Base-by-base conservation (phyloP, 2,329 filamentous ascomycete species). In the Ceratocystis smalleyi region DNA sequence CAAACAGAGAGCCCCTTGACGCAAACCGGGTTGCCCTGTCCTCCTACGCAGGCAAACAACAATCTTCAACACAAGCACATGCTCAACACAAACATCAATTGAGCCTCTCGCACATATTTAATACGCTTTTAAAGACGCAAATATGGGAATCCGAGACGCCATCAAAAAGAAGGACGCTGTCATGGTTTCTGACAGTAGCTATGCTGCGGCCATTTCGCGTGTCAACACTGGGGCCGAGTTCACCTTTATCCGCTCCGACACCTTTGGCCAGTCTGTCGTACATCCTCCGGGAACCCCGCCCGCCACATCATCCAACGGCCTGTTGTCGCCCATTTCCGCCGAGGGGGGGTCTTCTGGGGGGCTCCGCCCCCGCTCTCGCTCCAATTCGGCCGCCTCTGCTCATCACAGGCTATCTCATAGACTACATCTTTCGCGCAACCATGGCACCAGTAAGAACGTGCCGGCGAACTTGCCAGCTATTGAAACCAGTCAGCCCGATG, bases 201-300 rank as follows among this genome's bases (percentile, higher is more conserved):
- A 71, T 67, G 73, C 75, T 67, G 70, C 74, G 67, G 73, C 75
- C 22, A 70, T 74, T 62, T 69, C 73, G 55, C 72, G 70, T 64
- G 72, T 77, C 49, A 71, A 67, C 65, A 59, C 72, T 62, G 72
- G 78, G 1, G 85, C 87, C 65, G 84, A 88, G 69, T 90, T 96
- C 76, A 89, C 81, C 68, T 90, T 96, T 76, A 81, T 94, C 71
- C 86, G 91, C 67, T 87, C 89, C 68, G 92, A 95, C 71, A 96
- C 91, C 0, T 76, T 84, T 68, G 84, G 86, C 1, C 82, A 91
- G 72, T 90, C 96, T 73, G 77, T 87, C 68, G 89, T 96, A 72
- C 78, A 83, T 64, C 88, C 89, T 10, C 87, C 90, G 5, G 73
- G 68, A 69, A 71, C 69, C 68, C 64, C 65, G 45, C 64, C 68